These are phyloP conservation scores for Coemansia sp. DNA, from an alignment of 192 early-diverging fungal genomes.

Conservation along the genomic window DNA sequence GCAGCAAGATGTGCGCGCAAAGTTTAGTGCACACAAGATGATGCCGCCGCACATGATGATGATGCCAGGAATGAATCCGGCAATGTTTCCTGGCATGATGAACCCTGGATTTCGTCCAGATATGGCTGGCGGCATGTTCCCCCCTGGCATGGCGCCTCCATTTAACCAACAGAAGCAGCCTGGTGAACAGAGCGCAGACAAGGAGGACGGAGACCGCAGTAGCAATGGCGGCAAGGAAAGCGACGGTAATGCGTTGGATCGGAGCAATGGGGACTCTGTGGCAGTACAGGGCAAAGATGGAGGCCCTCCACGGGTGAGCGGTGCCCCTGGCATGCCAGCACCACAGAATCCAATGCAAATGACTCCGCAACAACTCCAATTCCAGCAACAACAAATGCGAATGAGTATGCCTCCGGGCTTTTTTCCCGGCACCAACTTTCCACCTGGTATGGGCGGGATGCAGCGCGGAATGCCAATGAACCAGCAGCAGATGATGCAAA, in stretches of 20 bases:
- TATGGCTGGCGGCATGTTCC: constrained; percentile 41
- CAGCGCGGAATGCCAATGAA: constrained; percentile 48
- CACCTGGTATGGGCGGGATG: constrained; percentile 25
- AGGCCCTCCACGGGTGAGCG: constrained; percentile 4
- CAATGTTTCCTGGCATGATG: constrained; percentile 43
- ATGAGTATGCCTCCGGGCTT: constrained; percentile 44
- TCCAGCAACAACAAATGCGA: constrained; percentile 37
- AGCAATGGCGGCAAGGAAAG: constrained; percentile 8
- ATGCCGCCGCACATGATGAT: constrained; percentile 55
- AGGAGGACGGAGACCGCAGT: not conserved
- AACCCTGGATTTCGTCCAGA: constrained; percentile 25
- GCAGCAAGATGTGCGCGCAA: constrained; percentile 83
- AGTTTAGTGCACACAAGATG: constrained; percentile 61
- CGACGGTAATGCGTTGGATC: constrained; percentile 7
- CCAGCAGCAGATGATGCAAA: constrained; percentile 46
- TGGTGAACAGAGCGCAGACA: constrained; percentile 5
- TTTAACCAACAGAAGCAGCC: constrained; percentile 22
- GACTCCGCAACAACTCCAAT: constrained; percentile 32
- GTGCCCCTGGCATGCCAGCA: constrained; percentile 4
- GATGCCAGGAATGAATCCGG: constrained; percentile 44
- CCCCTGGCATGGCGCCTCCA: constrained; percentile 37
- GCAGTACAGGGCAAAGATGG: constrained; percentile 12
- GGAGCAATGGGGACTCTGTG: constrained; percentile 10
- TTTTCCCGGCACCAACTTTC: constrained; percentile 24
- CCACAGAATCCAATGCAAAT: constrained; percentile 15